Evolutionary conservation across 129 eudicot species (phyloP), one percentile per base, ranked within the genome.

Genomic region (Flaveria robusta): DNA sequence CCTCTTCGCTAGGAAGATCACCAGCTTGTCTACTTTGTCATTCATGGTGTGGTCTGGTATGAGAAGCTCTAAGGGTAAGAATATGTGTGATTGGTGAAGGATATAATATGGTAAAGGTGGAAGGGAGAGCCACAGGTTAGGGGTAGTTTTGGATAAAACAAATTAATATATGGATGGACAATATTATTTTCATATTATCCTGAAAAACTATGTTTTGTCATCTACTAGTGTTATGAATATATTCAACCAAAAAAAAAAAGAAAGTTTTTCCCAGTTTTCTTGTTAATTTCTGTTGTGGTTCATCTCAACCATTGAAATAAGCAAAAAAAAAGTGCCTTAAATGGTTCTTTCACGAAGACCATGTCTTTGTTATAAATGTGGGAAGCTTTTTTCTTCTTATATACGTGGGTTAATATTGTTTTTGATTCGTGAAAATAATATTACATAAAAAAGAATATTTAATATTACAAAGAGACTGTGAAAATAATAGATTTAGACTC

Each of bases 11-110:
- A 93, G 76, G 83, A 95, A 95, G 82, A 91, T 85, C 5, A 95
- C 97, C 22, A 95, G 78, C 90, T 91, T 95, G 86, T 95, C 99
- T 62, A 91, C 90, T 81, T 87, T 84, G 84, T 95, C 97, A 68
- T 90, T 86, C 97, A 91, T 85, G 77, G 81, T 83, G 79, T 77
- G 34, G 45, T 58, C 29, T 43, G 72, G 26, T 65, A 43, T 80
- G 70, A 11, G 39, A 34, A 15, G 70, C 8, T 75, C 54, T 47
- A 66, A 60, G 58, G 84, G 56, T 55, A 29, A 70, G 71, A 70
- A 69, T 37, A 16, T 56, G 75, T 60, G 47, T 65, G 62, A 71
- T 47, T 68, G 31, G 65, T 50, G 80, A 69, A 63, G 66, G 56
- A 65, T 29, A 73, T 73, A 64, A 4, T 34, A 34, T 72, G 71